Evolutionary conservation across 495 filamentous ascomycete genomes (phyloP).

Genomic region (Beverwykella pulmonaria): DNA sequence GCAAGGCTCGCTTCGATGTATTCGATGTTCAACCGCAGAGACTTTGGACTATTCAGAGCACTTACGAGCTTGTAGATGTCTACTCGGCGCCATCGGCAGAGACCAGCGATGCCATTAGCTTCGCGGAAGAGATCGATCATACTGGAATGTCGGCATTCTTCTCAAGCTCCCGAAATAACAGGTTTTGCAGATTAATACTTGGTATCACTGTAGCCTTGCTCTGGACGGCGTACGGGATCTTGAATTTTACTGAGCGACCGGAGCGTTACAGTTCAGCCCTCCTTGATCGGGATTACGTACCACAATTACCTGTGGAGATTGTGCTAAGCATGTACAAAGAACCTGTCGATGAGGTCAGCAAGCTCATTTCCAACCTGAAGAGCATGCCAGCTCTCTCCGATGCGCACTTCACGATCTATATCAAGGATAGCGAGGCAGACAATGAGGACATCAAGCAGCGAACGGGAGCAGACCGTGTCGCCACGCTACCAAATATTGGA

Average conservation of each 20-base stretch:
- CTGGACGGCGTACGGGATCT: conserved; percentile 6
- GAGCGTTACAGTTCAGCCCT: neutral
- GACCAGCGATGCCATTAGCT: neutral
- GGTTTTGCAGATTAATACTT: neutral
- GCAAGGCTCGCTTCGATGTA: too few relatives aligned
- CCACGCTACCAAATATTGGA: conserved; percentile 46
- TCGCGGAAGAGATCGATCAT: conserved; percentile 1
- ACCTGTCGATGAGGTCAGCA: conserved; percentile 24
- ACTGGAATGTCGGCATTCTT: neutral
- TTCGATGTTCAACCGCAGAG: neutral
- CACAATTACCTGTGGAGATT: conserved; percentile 42
- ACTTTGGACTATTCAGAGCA: neutral
- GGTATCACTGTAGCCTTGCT: neutral
- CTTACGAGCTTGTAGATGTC: too few relatives aligned
- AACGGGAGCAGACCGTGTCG: conserved; percentile 43
- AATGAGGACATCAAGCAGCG: conserved; percentile 25
- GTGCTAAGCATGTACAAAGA: conserved; percentile 50
- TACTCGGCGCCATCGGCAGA: too few relatives aligned
- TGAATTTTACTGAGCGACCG: conserved; percentile 10
- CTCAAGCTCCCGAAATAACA: neutral
- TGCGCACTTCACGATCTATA: conserved; percentile 44
- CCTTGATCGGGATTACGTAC: conserved; percentile 18
- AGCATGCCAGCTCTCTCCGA: conserved; percentile 13
- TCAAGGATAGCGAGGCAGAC: conserved; percentile 44
- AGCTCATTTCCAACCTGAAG: conserved; percentile 39